Evolutionary conservation across 768 basidiomycete species (phyloP), one percentile per base, ranked within the genome.

Genomic region (Lentinula sp.): DNA sequence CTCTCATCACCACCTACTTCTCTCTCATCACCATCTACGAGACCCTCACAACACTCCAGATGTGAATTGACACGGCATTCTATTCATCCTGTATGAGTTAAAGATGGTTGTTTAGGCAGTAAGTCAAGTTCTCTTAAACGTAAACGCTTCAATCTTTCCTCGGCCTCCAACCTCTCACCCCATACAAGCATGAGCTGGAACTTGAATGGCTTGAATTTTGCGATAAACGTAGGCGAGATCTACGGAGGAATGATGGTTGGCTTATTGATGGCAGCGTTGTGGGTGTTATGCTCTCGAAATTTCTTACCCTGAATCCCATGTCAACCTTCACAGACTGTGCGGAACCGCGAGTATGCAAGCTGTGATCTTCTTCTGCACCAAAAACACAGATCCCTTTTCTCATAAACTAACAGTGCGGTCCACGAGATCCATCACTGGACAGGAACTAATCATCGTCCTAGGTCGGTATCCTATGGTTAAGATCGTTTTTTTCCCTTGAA

Each of bases 181-280:
- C 21, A 9, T 48, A 21, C 5, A 1, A 43, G 1, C 1, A 48
- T 48, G 46, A 48, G 8, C 46, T 48, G 46, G 46, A 23, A 18
- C 6, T 28, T 48, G 46, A 48, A 48, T 23, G 46, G 46, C 9
- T 11, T 48, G 11, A 7, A 6, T 23, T 48, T 51, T 13, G 31
- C 15, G 5, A 32, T 57, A 39, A 21, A 57, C 28, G n/a, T 50
- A 10, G 45, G 48, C 3, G 45, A 59, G 35, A 59, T 16, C 6
- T 59, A 48, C n/a, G 48, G 45, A 3, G 57, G 57, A 39, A 48
- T 59, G 57, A 48, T 59, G 48, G 46, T 59, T 10, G 57, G 57
- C 28, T 37, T 59, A 7, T 35, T 59, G 18, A 11, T 59, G 3
- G 28, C 57, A 13, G n/a, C 57, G 35, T 6, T 59, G 57, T 59